Conservation (phyloP, 306 rosid genomes). For the Gynostemma pentaphyllum region DNA sequence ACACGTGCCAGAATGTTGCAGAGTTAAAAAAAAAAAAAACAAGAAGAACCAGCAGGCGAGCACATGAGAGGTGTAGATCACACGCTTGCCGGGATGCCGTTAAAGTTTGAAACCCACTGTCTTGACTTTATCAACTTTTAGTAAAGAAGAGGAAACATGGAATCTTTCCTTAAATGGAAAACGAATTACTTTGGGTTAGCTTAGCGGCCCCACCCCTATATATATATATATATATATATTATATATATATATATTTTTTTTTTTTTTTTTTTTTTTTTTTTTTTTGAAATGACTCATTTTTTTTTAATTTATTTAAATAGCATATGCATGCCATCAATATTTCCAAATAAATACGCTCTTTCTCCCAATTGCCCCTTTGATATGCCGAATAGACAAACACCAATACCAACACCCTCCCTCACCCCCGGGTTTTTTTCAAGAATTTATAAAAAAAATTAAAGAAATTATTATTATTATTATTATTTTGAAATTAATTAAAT, state of each 20-base stretch:
- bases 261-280: neutral
- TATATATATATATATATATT: too few relatives aligned
- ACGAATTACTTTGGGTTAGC: too few relatives aligned
- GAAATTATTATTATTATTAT: too few relatives aligned
- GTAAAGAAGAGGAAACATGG: neutral
- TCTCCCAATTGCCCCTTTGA: conserved; percentile 2
- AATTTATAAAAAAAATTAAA: too few relatives aligned
- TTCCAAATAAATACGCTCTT: neutral
- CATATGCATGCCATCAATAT: neutral
- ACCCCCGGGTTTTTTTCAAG: neutral
- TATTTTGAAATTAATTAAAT: too few relatives aligned
- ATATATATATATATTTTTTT: too few relatives aligned
- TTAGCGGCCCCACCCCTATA: neutral
- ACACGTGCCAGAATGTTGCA: too few relatives aligned
- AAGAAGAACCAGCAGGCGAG: neutral
- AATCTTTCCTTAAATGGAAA: conserved; percentile 14
- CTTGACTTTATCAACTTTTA: neutral
- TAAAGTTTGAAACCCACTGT: conserved; percentile 1
- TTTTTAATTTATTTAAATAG: neutral
- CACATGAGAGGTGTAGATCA: conserved; percentile 3
- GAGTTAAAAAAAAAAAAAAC: too few relatives aligned
- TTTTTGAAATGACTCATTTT: neutral
- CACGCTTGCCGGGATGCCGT: conserved; percentile 5
- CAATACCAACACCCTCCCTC: neutral
- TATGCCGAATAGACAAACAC: conserved; percentile 1